Evolutionary conservation across 148 eudicot genomes (phyloP), one percentile per base, ranked within the genome.

Genomic region (Fagopyrum esculentum): DNA sequence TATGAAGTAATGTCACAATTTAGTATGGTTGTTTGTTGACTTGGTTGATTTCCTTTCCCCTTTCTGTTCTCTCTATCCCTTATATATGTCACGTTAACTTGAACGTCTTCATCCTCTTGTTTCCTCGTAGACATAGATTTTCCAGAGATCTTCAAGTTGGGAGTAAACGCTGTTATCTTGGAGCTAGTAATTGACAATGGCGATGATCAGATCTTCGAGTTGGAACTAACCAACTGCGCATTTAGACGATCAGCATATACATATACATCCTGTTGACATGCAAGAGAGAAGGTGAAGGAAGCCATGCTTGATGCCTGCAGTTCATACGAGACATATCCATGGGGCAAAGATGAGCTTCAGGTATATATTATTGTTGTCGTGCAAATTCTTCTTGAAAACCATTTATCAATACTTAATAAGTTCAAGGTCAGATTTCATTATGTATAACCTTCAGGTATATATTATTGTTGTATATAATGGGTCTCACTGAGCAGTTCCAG

Each of bases 321-420:
- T 78, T 92, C 99, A 57, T 95, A 95, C 80, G 99, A 95, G 84
- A 92, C 87, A 83, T 92, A 89, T 88, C 98, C 99, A 75, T 95
- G 99, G 99, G 98, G 99, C 52, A 84, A 92, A 64, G 97, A 95
- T 83, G 99, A 95, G 78, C 98, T 95, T 78, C 98, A 95, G 98
- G 98, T 22, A 22, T 22, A 22, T 93, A 77, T 55, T 69, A 30
- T 73, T 60, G 26, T 46, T 12, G 30, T 4, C 54, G 29, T 10
- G 17, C 52, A 59, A 11, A 6, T 59, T 49, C 35, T 57, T 46
- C 50, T 60, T 22, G 10, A 15, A 35, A 22, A 22, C 11, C 52
- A 54, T 7, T n/a, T 73, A 19, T 19, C 6, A 4, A n/a, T 63
- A 40, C 46, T 11, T 64, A 10, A 13, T 64, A 40, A 64, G 45